Percentiles rank a stretch among this genome's conserved stretches.
These are phyloP conservation scores for Kuraishia floccosa DNA, from an alignment of 805 yeast species.

Conservation along the genomic window DNA sequence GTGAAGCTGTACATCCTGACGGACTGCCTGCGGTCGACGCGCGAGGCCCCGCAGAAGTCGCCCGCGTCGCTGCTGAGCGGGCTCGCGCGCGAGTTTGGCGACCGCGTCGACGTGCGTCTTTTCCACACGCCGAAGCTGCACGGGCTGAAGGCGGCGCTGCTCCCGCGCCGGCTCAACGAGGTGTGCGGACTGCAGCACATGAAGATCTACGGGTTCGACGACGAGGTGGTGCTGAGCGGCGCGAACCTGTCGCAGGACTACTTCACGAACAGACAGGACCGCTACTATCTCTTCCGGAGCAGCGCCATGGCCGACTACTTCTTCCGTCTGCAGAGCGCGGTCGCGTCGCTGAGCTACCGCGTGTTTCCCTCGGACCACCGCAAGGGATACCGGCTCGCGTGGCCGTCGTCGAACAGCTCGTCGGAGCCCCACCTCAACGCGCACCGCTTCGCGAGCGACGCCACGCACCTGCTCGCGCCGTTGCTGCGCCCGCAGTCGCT, in stretches of 20 bases:
- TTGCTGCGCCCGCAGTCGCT: constrained; percentile 31
- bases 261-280: constrained; percentile 89
- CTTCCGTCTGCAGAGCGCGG: constrained; percentile 52
- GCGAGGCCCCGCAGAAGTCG: constrained; percentile 76
- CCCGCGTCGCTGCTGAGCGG: constrained; percentile 68
- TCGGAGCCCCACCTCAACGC: constrained; percentile 55
- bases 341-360: constrained; percentile 63
- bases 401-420: constrained; percentile 65
- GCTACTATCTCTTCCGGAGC: constrained; percentile 69
- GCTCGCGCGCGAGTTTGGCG: constrained; percentile 52
- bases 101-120: constrained; percentile 68
- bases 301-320: constrained; percentile 58
- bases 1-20: constrained; percentile 64
- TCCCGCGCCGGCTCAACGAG: constrained; percentile 84
- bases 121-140: constrained; percentile 82
- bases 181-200: constrained; percentile 87
- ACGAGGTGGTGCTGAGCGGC: constrained; percentile 79
- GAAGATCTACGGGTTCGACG: constrained; percentile 93
- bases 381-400: constrained; percentile 44
- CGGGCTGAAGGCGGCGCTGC: constrained; percentile 49
- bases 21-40: constrained; percentile 86
- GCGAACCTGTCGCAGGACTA: constrained; percentile 90
- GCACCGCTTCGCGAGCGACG: constrained; percentile 37
- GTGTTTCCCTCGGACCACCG: constrained; percentile 31
- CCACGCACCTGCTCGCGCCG: constrained; percentile 47